Evolutionary conservation across 2,329 filamentous ascomycete species (phyloP).

Genomic region (Cadophora malorum): DNA sequence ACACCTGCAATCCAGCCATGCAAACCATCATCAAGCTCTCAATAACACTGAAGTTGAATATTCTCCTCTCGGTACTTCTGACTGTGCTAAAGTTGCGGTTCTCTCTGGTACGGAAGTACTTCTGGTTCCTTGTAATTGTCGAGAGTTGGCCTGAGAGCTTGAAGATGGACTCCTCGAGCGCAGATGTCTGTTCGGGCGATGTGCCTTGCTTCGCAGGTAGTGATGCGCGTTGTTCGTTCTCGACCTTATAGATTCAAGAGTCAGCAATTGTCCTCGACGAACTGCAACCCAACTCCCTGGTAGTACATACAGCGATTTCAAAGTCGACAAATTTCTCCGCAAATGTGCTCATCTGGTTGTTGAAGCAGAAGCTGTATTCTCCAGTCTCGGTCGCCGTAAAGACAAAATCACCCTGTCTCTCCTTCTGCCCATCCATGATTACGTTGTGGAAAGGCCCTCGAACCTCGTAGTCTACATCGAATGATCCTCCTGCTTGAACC

Average conservation of each 20-base stretch:
- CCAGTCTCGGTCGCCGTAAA: constrained; percentile 89
- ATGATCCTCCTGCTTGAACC: constrained; percentile 98
- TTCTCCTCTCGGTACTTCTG: constrained; percentile 90
- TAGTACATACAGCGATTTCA: constrained; percentile 80
- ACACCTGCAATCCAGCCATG: constrained; percentile 96
- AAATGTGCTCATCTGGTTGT: constrained; percentile 98
- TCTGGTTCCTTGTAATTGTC: constrained; percentile 95
- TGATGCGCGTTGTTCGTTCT: constrained; percentile 83
- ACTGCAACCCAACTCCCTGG: not conserved
- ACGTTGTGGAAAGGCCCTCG: constrained; percentile 80
- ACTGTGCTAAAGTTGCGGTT: constrained; percentile 99
- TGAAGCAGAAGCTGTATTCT: constrained; percentile 97
- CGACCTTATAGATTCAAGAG: constrained; percentile 64
- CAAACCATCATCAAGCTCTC: constrained; percentile 90
- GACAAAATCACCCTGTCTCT: constrained; percentile 95
- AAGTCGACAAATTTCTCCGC: constrained; percentile 98
- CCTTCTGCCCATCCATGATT: constrained; percentile 86
- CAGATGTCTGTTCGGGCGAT: constrained; percentile 84
- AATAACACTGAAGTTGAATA: constrained; percentile 96
- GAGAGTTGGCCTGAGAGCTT: constrained; percentile 93
- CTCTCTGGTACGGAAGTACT: constrained; percentile 98
- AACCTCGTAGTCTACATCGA: constrained; percentile 94
- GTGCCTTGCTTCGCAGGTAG: constrained; percentile 90
- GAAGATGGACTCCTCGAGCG: constrained; percentile 91
- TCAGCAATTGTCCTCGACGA: constrained; percentile 14